phyloP scores from a whole-genome alignment of 2,329 filamentous ascomycete species.

The Lasiodiplodia theobromae region DNA sequence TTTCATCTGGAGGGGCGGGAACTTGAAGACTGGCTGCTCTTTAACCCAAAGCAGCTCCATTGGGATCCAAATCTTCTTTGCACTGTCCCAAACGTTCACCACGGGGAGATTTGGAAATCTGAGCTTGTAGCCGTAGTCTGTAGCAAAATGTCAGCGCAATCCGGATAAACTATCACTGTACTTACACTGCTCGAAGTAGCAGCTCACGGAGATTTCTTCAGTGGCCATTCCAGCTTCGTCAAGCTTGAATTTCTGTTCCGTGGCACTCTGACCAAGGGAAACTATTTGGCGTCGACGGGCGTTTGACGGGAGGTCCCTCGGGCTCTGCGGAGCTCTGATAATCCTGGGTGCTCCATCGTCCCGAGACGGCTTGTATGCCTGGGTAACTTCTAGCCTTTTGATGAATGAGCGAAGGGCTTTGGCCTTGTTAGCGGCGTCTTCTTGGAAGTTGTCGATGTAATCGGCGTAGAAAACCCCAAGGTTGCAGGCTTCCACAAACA shows the following conservation, averaged over 20 bases:
- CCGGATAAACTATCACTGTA: neutral
- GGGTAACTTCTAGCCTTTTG: neutral
- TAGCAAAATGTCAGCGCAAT: neutral
- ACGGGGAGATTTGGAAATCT: neutral
- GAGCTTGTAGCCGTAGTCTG: neutral
- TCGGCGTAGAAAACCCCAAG: neutral
- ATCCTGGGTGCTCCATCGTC: neutral
- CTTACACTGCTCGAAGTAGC: neutral
- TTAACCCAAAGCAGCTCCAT: conserved; percentile 17
- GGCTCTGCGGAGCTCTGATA: neutral
- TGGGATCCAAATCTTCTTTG: neutral
- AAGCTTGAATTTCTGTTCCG: neutral
- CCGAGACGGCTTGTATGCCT: neutral
- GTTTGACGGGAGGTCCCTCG: neutral
- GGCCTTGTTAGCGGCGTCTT: neutral
- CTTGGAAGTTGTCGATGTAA: neutral
- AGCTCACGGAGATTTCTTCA: neutral
- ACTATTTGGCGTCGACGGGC: neutral
- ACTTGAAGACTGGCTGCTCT: neutral
- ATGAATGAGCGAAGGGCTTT: neutral
- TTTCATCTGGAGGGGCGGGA: neutral
- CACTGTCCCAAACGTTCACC: neutral
- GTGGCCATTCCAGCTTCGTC: neutral
- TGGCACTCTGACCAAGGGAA: neutral
- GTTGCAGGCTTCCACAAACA: neutral